Evolutionary conservation across 306 rosid genomes (phyloP).

Genomic region (Glycine tomentella): DNA sequence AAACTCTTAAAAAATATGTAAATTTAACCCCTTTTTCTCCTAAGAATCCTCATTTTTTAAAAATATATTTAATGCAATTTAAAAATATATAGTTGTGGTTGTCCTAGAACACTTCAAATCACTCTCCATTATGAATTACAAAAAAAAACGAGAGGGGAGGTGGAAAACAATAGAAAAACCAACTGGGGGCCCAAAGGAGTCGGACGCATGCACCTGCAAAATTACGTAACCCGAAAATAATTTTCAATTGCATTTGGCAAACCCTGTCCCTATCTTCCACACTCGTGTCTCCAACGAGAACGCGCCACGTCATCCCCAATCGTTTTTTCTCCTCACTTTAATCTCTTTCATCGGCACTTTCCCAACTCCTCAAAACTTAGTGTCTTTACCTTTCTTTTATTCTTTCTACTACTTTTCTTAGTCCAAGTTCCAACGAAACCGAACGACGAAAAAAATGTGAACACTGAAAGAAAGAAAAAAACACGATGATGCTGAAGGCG

Average conservation of each 20-base stretch:
- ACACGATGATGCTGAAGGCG: constrained; percentile 14
- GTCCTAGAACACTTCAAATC: too few species aligned
- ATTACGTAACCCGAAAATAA: neutral
- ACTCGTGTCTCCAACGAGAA: neutral
- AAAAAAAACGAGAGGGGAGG: too few species aligned
- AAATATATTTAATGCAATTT: too few species aligned
- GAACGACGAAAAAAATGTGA: neutral
- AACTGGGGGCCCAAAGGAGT: neutral
- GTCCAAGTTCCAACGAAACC: neutral
- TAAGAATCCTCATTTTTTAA: too few species aligned
- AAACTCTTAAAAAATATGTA: too few species aligned
- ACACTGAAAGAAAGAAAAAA: neutral
- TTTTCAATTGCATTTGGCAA: neutral
- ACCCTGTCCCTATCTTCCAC: neutral
- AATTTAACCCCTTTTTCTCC: too few species aligned
- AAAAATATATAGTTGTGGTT: too few species aligned
- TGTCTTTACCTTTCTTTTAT: too few species aligned
- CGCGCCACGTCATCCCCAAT: neutral
- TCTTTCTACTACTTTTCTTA: too few species aligned
- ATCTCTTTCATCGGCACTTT: too few species aligned
- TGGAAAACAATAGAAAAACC: neutral
- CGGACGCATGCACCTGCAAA: neutral
- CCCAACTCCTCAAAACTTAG: too few species aligned
- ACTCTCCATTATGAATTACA: too few species aligned
- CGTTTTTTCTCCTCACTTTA: neutral